Base-by-base conservation (phyloP, 2,329 filamentous ascomycete genomes). In the Trichoderma sp. region DNA sequence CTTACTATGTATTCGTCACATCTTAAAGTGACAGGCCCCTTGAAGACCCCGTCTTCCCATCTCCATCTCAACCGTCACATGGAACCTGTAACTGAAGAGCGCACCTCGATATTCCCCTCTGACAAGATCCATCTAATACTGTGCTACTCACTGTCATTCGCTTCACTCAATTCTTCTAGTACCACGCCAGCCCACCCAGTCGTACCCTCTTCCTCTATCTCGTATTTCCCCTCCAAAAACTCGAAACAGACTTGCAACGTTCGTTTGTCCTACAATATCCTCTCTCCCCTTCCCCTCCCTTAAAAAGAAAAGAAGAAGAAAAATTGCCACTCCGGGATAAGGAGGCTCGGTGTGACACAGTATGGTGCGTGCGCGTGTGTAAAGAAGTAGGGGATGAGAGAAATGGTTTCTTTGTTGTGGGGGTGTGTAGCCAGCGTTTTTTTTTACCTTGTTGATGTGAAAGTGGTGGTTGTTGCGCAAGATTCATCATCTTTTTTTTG, bases 241-340 rank as follows among this genome's bases (percentile, higher is more conserved):
- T 62, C 66, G 66, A 68, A 68, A 68, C 66, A 57, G 47, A 57
- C 66, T 63, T 68, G 66, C 66, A 68, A 63, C 66, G 66, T 49
- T 33, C 29, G 43, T 59, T 61, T 62, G 66, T 68, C 58, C 58
- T 57, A 68, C 66, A 35, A 29, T 19, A 10, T 21, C 29, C 16
- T 35, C 10, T 3, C 29, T 8, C 29, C 5, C 29, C 29, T 31
- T 31, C 10, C 33, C 33, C 33, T 14, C 13, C 11, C 33, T 7
- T 7, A 33, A 33, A 33, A 33, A 33, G 8, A 33, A 33, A 33
- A 33, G 10, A 33, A 33, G 2, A 16, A 6, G 2, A 40, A 52
- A 21, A 33, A 60, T 58, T 56, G 43, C 55, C 55, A 59, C 53
- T 13, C 65, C 40, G 40, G 43, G 31, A 27, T n/a, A 3, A 35